These are phyloP conservation scores for Penicillium pulvis DNA, from an alignment of 495 filamentous ascomycete species.

Conservation along the genomic window DNA sequence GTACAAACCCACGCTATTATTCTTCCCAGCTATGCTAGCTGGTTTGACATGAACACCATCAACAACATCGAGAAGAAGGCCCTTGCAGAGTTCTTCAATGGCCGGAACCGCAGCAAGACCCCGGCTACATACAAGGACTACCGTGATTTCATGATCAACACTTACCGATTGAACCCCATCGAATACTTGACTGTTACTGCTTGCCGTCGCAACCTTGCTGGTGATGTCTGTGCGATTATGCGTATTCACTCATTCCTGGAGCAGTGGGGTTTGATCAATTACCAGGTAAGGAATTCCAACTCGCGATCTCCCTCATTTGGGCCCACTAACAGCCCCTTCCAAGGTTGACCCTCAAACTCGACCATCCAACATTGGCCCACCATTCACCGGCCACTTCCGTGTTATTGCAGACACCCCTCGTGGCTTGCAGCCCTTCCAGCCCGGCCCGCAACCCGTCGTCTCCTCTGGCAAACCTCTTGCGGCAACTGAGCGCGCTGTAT, in stretches of 20 bases:
- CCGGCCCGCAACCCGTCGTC: conserved; percentile 71
- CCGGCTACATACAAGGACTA: conserved; percentile 98
- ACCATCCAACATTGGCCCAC: conserved; percentile 92
- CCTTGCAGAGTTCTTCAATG: conserved; percentile 97
- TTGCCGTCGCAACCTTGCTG: conserved; percentile 92
- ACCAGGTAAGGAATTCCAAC: conserved; percentile 67
- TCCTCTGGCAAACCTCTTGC: conserved; percentile 73
- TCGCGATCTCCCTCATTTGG: neutral
- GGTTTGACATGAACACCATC: conserved; percentile 97
- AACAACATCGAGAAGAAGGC: conserved; percentile 88
- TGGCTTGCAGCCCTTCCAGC: conserved; percentile 92
- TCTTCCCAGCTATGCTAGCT: conserved; percentile 91
- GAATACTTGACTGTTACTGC: conserved; percentile 98
- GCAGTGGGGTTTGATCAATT: conserved; percentile 98
- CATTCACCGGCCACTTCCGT: conserved; percentile 96
- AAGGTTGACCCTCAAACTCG: conserved; percentile 95
- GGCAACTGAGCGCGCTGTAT: conserved; percentile 74
- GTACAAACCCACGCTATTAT: conserved; percentile 93
- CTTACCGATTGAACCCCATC: conserved; percentile 89
- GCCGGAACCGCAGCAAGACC: conserved; percentile 95
- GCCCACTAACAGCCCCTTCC: conserved; percentile 4
- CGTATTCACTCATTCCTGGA: conserved; percentile 97
- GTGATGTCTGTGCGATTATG: conserved; percentile 99
- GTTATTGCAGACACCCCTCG: conserved; percentile 93
- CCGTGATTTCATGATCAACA: conserved; percentile 99